Evolutionary conservation across 2,329 filamentous ascomycete genomes (phyloP).

Genomic region (Penicillium sp.): DNA sequence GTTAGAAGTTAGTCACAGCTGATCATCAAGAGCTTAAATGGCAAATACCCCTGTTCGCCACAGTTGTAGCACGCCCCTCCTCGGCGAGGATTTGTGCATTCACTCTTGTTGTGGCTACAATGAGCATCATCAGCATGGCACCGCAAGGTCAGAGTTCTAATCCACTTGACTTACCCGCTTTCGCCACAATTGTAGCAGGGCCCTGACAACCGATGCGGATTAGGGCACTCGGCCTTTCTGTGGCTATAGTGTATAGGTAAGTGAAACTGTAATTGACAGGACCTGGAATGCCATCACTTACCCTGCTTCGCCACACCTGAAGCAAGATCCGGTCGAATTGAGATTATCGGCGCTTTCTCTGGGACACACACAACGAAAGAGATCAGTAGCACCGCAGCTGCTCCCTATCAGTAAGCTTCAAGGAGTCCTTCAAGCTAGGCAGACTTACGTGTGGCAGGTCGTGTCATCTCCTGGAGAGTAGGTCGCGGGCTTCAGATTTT

Average conservation of each 20-base stretch:
- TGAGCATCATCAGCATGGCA: no score
- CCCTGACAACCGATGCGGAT: constrained; percentile 28
- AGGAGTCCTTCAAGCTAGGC: no score
- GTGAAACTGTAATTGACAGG: background rate
- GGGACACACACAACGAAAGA: no score
- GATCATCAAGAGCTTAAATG: background rate
- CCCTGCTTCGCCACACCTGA: constrained; percentile 6
- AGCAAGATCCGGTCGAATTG: no score
- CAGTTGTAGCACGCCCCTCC: constrained; percentile 45
- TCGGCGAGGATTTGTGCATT: constrained; percentile 43
- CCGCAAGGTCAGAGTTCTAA: background rate
- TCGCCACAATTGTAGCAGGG: constrained; percentile 14
- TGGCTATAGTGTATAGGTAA: constrained; percentile 28
- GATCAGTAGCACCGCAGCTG: no score
- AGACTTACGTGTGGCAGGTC: no score
- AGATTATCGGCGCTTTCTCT: no score
- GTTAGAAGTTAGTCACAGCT: background rate
- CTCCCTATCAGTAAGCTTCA: no score
- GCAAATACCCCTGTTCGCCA: constrained; percentile 37
- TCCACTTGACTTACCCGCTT: constrained; percentile 13
- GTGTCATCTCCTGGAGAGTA: no score
- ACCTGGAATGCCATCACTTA: background rate
- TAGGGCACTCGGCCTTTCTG: constrained; percentile 41
- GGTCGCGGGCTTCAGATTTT: no score
- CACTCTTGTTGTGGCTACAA: constrained; percentile 15